A percentile compares a stretch with the other conserved stretches of the same genome.
Conservation (phyloP, 176 grass and related monocot species). For the Carex myosuroides region DNA sequence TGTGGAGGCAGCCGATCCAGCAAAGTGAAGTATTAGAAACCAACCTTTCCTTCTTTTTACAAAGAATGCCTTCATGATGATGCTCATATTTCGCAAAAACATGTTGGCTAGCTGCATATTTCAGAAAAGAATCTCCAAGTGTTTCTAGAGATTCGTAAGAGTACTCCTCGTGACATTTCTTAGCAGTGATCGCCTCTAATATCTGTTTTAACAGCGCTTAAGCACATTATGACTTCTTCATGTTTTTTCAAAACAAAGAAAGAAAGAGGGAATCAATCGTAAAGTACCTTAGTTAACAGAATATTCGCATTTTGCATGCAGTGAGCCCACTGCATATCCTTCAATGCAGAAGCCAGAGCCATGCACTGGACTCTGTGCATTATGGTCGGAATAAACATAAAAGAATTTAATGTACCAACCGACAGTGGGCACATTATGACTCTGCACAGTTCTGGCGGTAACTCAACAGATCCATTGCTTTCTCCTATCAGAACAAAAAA, state of each 20-base stretch:
- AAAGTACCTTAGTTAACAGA: conserved; percentile 39
- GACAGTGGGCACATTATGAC: conserved; percentile 51
- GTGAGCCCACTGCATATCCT: conserved; percentile 19
- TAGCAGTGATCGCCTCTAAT: conserved; percentile 68
- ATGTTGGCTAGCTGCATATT: conserved; percentile 58
- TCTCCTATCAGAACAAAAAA: background rate
- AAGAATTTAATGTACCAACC: conserved; percentile 31
- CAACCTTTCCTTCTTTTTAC: conserved; percentile 61
- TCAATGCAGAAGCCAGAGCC: conserved; percentile 58
- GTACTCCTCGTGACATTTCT: conserved; percentile 57
- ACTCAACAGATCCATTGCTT: conserved; percentile 31
- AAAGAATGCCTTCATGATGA: conserved; percentile 74
- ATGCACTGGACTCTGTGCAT: conserved; percentile 67
- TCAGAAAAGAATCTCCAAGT: conserved; percentile 82
- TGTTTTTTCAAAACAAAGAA: background rate
- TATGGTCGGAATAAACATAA: conserved; percentile 49
- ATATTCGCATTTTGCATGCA: conserved; percentile 38
- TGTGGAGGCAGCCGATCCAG: conserved; percentile 35
- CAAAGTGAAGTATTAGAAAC: conserved; percentile 67
- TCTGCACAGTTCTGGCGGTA: conserved; percentile 71
- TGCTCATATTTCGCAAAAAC: conserved; percentile 45
- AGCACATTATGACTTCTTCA: background rate
- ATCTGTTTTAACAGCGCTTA: conserved; percentile 34
- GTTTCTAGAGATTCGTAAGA: conserved; percentile 81
- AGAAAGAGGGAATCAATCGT: background rate